Percentiles rank a stretch among this genome's conserved stretches.
Evolutionary conservation across 768 basidiomycete genomes (phyloP).

Genomic region (Tylopilus rubrobrunneus): DNA sequence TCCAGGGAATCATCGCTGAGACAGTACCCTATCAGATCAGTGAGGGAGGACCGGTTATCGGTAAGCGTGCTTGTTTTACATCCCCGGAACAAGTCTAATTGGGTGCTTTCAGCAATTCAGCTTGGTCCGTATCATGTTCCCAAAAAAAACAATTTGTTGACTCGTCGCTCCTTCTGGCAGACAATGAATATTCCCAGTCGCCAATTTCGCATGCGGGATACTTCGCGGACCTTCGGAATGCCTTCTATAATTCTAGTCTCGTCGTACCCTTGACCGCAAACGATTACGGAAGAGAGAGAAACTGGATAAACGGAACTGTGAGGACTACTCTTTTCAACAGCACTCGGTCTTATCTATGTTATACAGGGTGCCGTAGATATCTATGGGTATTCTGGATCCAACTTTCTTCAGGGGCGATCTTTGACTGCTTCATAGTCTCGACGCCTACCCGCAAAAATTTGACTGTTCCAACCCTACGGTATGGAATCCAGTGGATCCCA

Average conservation of each 20-base stretch:
- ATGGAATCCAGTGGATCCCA: constrained; percentile 63
- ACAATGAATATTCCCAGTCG: constrained; percentile 71
- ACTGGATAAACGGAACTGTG: constrained; percentile 72
- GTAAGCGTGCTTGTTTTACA: constrained; percentile 27
- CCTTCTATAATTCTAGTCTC: constrained; percentile 52
- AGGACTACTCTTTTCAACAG: constrained; percentile 13
- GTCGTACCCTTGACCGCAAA: constrained; percentile 75
- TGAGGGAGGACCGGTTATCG: constrained; percentile 71
- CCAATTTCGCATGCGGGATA: constrained; percentile 46
- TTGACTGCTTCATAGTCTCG: constrained; percentile 37
- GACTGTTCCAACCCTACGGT: constrained; percentile 70
- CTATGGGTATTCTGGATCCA: constrained; percentile 45
- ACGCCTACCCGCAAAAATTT: constrained; percentile 74
- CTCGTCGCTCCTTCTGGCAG: constrained; percentile 30
- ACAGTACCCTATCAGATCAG: constrained; percentile 66
- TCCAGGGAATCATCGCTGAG: constrained; percentile 58
- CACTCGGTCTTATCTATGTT: constrained; percentile 1
- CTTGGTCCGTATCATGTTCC: constrained; percentile 37
- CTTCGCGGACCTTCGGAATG: constrained; percentile 57
- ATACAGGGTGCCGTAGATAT: constrained; percentile 64
- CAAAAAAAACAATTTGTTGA: not conserved
- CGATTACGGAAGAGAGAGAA: constrained; percentile 53
- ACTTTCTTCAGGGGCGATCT: not conserved
- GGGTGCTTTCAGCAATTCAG: constrained; percentile 43
- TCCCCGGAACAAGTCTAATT: not conserved